Conservation (phyloP, 768 basidiomycete genomes). For the Mycena vulgaris region DNA sequence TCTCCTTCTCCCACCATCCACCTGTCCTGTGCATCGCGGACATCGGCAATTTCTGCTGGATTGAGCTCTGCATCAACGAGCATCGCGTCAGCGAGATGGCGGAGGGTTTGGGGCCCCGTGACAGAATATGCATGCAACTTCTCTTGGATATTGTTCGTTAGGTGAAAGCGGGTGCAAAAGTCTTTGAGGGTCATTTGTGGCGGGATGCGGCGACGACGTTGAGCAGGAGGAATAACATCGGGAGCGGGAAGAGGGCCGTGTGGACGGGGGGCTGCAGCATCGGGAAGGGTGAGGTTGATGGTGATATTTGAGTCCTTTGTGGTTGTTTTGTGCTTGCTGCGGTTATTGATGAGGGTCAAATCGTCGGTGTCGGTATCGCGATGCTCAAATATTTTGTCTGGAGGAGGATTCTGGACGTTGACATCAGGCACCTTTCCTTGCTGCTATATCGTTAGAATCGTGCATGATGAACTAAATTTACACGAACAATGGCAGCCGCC, state of each 20-base stretch:
- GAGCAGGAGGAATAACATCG: too few species aligned
- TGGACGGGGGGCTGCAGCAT: background rate
- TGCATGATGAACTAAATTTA: background rate
- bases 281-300: constrained; percentile 9
- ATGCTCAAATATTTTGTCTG: background rate
- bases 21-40: background rate
- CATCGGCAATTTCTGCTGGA: background rate
- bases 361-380: background rate
- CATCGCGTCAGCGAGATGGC: background rate
- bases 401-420: background rate
- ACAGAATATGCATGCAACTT: background rate
- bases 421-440: constrained; percentile 10
- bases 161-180: background rate
- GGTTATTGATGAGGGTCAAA: background rate
- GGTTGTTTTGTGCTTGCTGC: background rate
- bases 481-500: background rate
- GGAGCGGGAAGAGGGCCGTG: too few species aligned
- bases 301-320: constrained; percentile 10
- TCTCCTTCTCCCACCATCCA: background rate
- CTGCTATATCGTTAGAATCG: background rate
- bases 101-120: background rate
- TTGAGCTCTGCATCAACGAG: background rate
- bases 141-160: background rate
- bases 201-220: background rate
- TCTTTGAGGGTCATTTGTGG: background rate